Percentiles rank a stretch among this genome's conserved stretches.
Conservation (phyloP, 305 asterid genomes). For the Solanum hybrid region DNA sequence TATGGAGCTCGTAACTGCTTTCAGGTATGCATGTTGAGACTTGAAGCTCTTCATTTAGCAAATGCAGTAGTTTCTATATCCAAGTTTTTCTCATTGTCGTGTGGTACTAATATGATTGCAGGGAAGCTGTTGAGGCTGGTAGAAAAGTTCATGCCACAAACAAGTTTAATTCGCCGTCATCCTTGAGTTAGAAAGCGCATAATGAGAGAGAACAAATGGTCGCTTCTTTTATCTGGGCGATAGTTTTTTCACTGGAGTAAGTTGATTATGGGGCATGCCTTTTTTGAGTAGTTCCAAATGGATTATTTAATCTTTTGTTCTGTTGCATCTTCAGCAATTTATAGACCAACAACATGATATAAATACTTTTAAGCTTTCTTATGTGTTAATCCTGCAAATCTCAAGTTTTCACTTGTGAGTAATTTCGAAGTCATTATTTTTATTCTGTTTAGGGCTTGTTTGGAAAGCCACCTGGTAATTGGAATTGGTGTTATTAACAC, state of each 20-base stretch:
- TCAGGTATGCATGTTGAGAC: constrained; percentile 40
- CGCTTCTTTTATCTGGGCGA: background rate
- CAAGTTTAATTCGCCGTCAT: constrained; percentile 14
- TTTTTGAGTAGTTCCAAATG: background rate
- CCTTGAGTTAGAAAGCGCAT: background rate
- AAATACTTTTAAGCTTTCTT: background rate
- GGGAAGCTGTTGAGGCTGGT: constrained; percentile 96
- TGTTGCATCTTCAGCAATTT: background rate
- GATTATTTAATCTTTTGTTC: background rate
- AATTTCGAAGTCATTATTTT: background rate
- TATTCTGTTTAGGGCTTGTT: background rate
- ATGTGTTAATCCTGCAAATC: background rate
- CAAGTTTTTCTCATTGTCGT: background rate
- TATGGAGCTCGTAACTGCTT: constrained; percentile 79
- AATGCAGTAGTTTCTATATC: background rate
- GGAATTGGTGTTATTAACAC: no score
- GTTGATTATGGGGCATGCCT: background rate
- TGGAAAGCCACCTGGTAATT: no score
- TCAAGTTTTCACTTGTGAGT: background rate
- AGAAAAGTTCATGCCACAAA: constrained; percentile 35
- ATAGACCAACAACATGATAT: background rate
- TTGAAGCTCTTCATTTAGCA: background rate
- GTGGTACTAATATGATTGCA: constrained; percentile 17
- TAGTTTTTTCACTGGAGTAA: background rate
- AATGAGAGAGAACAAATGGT: background rate